Base-by-base conservation (phyloP, 2,329 filamentous ascomycete species). In the Fusarium torulosum region DNA sequence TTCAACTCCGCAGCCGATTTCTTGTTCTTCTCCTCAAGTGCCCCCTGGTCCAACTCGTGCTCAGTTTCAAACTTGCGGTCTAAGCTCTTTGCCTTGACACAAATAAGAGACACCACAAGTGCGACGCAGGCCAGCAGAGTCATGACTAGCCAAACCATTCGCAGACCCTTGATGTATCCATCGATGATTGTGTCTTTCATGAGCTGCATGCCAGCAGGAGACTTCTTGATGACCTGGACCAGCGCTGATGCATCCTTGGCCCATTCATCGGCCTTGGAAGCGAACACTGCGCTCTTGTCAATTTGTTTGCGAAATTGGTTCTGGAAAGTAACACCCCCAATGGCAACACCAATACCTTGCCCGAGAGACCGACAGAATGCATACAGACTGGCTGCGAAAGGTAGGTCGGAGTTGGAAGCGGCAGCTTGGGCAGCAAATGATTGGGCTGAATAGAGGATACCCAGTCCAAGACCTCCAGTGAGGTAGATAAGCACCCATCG, bases 261-360 rank as follows among this genome's bases (percentile, higher is more conserved):
- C 72, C 86, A 86, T 46, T 80, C 79, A 45, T 73, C 62, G n/a
- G 75, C 80, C 55, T 71, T 52, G 17, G 49, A 46, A 3, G 83
- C 84, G 50, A 88, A 81, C 21, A 78, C 75, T 0, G 84, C 79
- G 44, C 83, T 83, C 3, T 75, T 79, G 15, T 79, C 67, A 43
- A 91, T 75, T 62, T 86, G 83, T 43, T 76, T 77, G 53, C 79
- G 79, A 77, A 90, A 85, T 57, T 83, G 82, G 67, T 91, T 92
- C 76, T 92, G 89, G 78, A 92, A 92, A 53, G 91, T 84, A 31
- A 90, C 88, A 5, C 90, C 89, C 3, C 88, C 87, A 51, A 91
- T 81, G 3, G 90, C 88, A 4, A 92, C 86, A 23, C 90, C 90
- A 11, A 91, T 77, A 0, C 86, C 82, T 73, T 91, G 88, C 1